Evolutionary conservation across 2,329 filamentous ascomycete genomes (phyloP).

Genomic region (Aspergillus sp.): DNA sequence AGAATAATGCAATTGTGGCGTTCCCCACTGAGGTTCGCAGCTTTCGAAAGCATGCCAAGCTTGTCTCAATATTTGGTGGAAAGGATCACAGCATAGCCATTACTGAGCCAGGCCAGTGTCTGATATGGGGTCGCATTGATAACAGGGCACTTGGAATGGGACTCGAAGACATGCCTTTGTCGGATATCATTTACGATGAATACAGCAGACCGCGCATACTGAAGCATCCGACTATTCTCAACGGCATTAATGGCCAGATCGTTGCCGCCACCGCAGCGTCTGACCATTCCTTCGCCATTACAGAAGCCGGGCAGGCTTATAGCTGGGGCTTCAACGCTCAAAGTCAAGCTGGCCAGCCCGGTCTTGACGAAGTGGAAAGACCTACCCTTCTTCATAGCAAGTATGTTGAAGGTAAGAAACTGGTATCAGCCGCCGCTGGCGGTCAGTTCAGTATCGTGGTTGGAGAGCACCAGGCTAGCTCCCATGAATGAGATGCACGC

Average conservation of each 20-base stretch:
- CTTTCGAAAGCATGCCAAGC: conserved; percentile 3
- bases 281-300: conserved; percentile 68
- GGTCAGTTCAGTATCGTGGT: conserved; percentile 52
- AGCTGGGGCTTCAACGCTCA: conserved; percentile 78
- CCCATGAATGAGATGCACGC: too few relatives aligned
- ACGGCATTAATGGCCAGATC: conserved; percentile 2
- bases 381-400: conserved; percentile 64
- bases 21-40: conserved; percentile 6
- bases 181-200: conserved; percentile 6
- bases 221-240: conserved; percentile 4
- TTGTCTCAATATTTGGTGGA: conserved; percentile 9
- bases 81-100: conserved; percentile 14
- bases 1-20: too few relatives aligned
- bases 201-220: conserved; percentile 9
- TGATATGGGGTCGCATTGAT: conserved; percentile 15
- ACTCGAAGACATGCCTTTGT: conserved; percentile 3
- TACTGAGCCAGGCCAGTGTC: conserved; percentile 8
- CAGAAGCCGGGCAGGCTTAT: conserved; percentile 58
- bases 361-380: conserved; percentile 50
- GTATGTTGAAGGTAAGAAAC: conserved; percentile 60
- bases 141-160: conserved; percentile 11
- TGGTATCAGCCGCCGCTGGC: conserved; percentile 64
- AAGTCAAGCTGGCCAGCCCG: conserved; percentile 55
- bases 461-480: conserved; percentile 3
- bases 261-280: conserved; percentile 2